phyloP scores from a whole-genome alignment of 2,329 filamentous ascomycete genomes.

The Seiridium unicorne region DNA sequence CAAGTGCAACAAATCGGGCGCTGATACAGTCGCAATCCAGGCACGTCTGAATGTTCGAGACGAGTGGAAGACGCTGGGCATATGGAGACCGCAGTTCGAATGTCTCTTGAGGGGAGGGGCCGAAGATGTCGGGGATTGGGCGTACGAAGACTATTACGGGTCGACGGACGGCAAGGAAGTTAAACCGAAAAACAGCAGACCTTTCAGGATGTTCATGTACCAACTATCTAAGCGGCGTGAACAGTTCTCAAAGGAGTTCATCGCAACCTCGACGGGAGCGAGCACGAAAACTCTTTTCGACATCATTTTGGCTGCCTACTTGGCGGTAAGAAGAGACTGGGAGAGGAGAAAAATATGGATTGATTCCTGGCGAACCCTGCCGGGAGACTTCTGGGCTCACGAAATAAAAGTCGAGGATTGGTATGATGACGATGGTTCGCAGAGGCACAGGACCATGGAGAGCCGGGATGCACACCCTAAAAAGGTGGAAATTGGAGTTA shows the following conservation, averaged over 20 bases:
- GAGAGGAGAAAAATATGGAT: neutral
- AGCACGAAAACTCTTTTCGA: neutral
- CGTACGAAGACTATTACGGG: neutral
- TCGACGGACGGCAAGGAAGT: neutral
- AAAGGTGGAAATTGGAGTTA: neutral
- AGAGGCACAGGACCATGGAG: neutral
- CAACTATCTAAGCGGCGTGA: neutral
- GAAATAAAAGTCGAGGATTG: neutral
- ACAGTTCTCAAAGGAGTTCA: neutral
- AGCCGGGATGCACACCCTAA: neutral
- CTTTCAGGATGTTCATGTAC: neutral
- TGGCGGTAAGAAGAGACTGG: neutral
- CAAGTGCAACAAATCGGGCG: neutral
- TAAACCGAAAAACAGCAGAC: neutral
- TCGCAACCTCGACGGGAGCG: neutral
- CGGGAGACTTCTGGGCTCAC: neutral
- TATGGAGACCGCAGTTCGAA: neutral
- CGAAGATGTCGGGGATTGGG: neutral
- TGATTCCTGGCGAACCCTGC: neutral
- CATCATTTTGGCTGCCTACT: neutral
- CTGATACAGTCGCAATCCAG: neutral
- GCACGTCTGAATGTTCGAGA: neutral
- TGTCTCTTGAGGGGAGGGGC: neutral
- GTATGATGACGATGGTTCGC: neutral
- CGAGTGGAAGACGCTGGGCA: neutral